Evolutionary conservation across 768 basidiomycete species (phyloP), one percentile per base, ranked within the genome.

Genomic region (Paxillus involutus): DNA sequence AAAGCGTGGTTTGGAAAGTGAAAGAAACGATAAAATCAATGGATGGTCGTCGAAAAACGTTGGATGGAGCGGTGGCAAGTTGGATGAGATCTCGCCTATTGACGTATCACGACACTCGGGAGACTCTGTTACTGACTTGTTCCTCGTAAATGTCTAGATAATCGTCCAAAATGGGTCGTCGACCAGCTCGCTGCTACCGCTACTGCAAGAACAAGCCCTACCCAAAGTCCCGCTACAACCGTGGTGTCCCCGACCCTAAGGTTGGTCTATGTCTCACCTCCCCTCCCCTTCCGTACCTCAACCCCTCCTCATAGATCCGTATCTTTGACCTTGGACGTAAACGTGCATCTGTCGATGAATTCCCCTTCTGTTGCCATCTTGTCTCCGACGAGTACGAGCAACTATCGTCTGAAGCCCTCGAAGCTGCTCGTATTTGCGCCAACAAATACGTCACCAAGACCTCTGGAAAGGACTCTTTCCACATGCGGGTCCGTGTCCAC

Each of bases 131-230:
- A 32, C 11, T 32, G 32, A 32, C 11, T 10, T 32, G 9, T 32
- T 32, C 32, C 11, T 32, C 32, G 32, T 11, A 11, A 32, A 32
- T 41, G 21, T 24, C 16, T 36, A 67, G 65, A 61, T 57, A 59
- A 42, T 45, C 45, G 46, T 17, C 46, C 44, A 58, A 61, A 49
- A 97, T 97, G 94, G 94, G 94, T 83, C 92, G 94, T 73, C 91
- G 94, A 81, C 94, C 94, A 60, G 93, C 94, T 77, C 89, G 91
- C 67, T 97, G 94, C 85, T 96, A 96, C 80, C 89, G 94, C 63
- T 98, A 98, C 81, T 98, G 94, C 85, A 98, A 98, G 80, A 96
- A 95, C 85, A 98, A 98, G 85, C 94, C 96, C 24, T 95, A 91
- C 80, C 93, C 91, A 54, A 95, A 94, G 77, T 91, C 88, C 50